Conservation (phyloP, 2,329 filamentous ascomycete species). For the Alternaria tenuissima region DNA sequence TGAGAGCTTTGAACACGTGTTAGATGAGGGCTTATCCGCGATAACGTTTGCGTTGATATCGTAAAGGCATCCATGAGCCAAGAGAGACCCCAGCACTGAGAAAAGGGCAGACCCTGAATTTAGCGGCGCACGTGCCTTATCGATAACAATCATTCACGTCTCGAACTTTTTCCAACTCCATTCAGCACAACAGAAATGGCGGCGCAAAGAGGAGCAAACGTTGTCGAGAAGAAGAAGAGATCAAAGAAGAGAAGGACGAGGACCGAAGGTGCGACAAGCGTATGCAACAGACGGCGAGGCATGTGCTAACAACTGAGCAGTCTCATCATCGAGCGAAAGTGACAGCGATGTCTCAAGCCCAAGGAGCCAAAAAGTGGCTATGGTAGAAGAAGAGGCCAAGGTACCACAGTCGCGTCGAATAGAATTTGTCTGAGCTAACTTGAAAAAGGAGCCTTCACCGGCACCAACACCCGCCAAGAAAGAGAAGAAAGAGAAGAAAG, state of each 20-base stretch:
- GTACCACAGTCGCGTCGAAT: neutral
- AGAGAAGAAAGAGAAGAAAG: constrained; percentile 27
- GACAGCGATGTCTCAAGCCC: constrained; percentile 38
- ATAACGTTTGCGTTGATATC: neutral
- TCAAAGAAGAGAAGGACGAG: constrained; percentile 43
- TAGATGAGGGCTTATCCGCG: neutral
- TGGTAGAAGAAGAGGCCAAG: constrained; percentile 4
- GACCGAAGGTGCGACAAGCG: constrained; percentile 33
- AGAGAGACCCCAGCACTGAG: neutral
- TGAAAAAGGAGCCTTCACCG: constrained; percentile 8
- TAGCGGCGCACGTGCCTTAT: constrained; percentile 20
- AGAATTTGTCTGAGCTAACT: neutral
- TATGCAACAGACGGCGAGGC: neutral
- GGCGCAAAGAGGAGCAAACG: constrained; percentile 23
- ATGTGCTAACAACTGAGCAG: constrained; percentile 23
- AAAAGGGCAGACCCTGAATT: constrained; percentile 9
- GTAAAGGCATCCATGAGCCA: neutral
- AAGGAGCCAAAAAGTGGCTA: constrained; percentile 18
- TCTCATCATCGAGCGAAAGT: constrained; percentile 44
- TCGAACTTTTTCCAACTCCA: constrained; percentile 26
- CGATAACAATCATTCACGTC: constrained; percentile 35
- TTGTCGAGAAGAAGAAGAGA: constrained; percentile 34
- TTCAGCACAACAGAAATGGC: constrained; percentile 31
- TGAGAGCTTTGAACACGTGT: neutral
- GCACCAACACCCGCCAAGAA: constrained; percentile 18